Percentiles rank a stretch among this genome's conserved stretches.
These are phyloP conservation scores for Leccinum rimulosum DNA, from an alignment of 768 basidiomycete species.

Conservation along the genomic window DNA sequence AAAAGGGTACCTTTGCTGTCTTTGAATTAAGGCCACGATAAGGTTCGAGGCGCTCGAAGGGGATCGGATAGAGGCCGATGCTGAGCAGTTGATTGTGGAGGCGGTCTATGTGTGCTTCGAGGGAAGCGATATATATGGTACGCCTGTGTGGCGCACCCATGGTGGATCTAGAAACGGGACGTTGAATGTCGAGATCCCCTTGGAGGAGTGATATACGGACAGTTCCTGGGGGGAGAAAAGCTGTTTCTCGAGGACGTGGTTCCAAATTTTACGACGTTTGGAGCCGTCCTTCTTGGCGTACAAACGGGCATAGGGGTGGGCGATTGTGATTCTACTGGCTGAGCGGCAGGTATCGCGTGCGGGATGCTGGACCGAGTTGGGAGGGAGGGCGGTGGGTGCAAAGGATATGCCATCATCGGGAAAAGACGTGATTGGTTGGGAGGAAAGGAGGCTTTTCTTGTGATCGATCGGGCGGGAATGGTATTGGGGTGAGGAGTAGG, in stretches of 20 bases:
- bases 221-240: conserved; percentile 67
- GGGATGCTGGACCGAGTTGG: conserved; percentile 15
- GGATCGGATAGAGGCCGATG: conserved; percentile 55
- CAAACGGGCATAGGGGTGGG: conserved; percentile 69
- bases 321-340: conserved; percentile 35
- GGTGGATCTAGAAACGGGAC: conserved; percentile 44
- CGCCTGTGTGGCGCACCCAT: conserved; percentile 67
- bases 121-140: conserved; percentile 66
- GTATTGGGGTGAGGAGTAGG: background rate
- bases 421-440: conserved; percentile 13
- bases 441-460: background rate
- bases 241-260: conserved; percentile 70
- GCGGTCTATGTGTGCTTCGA: conserved; percentile 70
- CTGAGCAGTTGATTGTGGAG: conserved; percentile 59
- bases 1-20: conserved; percentile 59
- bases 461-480: background rate
- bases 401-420: conserved; percentile 27
- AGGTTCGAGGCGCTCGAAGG: conserved; percentile 52
- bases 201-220: conserved; percentile 35
- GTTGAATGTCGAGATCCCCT: background rate
- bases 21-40: conserved; percentile 74
- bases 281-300: conserved; percentile 60
- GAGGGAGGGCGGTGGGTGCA: background rate
- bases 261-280: conserved; percentile 76
- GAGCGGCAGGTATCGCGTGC: conserved; percentile 19